Percentiles rank a stretch among this genome's conserved stretches.
Evolutionary conservation across 2,329 filamentous ascomycete species (phyloP).

Genomic region (Zasmidium angulare): DNA sequence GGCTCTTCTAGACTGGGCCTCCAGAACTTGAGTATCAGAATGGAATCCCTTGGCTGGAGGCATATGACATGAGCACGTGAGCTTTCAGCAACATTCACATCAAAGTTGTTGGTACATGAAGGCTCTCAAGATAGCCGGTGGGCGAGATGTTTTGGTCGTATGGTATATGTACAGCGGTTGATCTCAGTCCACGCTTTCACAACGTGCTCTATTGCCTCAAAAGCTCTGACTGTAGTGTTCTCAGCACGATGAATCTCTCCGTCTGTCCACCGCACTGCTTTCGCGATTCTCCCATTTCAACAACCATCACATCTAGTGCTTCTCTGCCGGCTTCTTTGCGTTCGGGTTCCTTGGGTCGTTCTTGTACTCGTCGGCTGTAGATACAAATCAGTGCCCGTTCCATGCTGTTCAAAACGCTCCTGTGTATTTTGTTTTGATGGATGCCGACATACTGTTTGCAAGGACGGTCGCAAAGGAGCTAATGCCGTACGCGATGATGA

Average conservation of each 20-base stretch:
- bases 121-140: not conserved
- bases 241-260: not conserved
- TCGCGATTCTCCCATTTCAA: not conserved
- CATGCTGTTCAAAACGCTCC: no score
- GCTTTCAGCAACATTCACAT: not conserved
- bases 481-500: constrained; percentile 86
- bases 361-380: constrained; percentile 96
- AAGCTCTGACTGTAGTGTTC: not conserved
- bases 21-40: not conserved
- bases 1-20: not conserved
- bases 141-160: not conserved
- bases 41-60: not conserved
- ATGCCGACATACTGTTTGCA: constrained; percentile 69
- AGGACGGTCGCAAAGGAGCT: constrained; percentile 78
- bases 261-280: not conserved
- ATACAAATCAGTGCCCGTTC: no score
- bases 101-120: not conserved
- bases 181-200: not conserved
- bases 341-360: constrained; percentile 90
- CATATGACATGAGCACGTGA: not conserved
- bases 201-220: no score
- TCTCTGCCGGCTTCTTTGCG: constrained; percentile 34
- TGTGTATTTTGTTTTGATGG: not conserved
- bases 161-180: constrained; percentile 4
- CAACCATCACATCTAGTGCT: constrained; percentile 24